Base-by-base conservation (phyloP, 2,329 filamentous ascomycete species). In the Verticillium nonalfalfae region DNA sequence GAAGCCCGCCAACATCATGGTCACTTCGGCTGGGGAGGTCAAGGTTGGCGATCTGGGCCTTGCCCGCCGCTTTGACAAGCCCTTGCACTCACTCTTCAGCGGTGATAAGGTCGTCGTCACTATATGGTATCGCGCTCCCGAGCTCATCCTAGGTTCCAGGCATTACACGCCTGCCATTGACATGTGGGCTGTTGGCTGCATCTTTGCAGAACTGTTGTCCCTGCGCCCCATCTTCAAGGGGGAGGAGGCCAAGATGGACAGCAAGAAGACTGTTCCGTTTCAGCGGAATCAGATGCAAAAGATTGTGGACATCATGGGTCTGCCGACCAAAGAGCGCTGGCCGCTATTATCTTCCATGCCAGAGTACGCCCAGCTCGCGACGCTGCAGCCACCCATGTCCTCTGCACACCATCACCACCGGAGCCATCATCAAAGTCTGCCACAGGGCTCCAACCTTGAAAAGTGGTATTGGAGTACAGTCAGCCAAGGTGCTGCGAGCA, bases 271-370 rank as follows among this genome's bases (percentile, higher is more conserved):
- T 0, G 93, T 98, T 0, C 95, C 95, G 0, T 99, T 99, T 68
- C 95, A 99, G 75, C 86, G 93, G 14, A 97, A 97, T 70, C 95
- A 99, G 77, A 98, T 99, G 94, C 92, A 95, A 71, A 97, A 97
- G 76, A 99, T 99, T 68, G 91, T 97, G 40, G 95, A 99, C 71
- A 93, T 99, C 65, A 89, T 99, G 79, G 95, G 95, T 35, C 79
- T 97, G 66, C 95, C 95, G 0, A 91, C 85, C 7, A 94, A 94
- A 69, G 91, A 96, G 58, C 85, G 87, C 33, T 99, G 95, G 95
- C 91, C 93, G 0, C 82, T 94, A 34, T 79, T 99, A 1, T 80
- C 86, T 1, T 85, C 88, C 45, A 96, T 97, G 90, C 93, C 92
- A 0, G 95, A 99, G 75, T 96, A 90, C 70, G 77, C 77, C 40